A percentile compares a stretch with the other conserved stretches of the same genome.
Conservation (phyloP, 768 basidiomycete species). For the Rickenella mellea region DNA sequence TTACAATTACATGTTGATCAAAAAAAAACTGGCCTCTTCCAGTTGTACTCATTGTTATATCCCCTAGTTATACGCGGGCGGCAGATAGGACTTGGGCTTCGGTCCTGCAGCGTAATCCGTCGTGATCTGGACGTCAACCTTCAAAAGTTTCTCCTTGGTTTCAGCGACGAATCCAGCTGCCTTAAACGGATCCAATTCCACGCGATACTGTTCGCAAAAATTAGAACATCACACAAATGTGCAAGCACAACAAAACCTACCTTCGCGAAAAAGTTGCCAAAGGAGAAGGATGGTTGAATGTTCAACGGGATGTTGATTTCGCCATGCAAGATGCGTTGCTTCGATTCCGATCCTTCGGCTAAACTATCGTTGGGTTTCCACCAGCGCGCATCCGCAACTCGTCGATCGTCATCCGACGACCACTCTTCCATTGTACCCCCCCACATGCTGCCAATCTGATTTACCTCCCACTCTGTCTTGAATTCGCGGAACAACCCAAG, state of each 20-base stretch:
- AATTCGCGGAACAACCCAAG: conserved; percentile 30
- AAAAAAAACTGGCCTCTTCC: too few species aligned
- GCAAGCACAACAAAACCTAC: not conserved
- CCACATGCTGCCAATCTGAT: conserved; percentile 30
- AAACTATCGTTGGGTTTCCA: conserved; percentile 16
- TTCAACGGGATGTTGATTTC: conserved; percentile 23
- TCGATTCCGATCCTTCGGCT: not conserved
- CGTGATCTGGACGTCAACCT: conserved; percentile 29
- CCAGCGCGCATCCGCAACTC: not conserved
- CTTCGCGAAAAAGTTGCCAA: not conserved
- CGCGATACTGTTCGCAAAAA: conserved; percentile 28
- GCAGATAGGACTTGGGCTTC: conserved; percentile 34
- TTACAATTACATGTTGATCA: too few species aligned
- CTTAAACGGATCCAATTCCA: conserved; percentile 33
- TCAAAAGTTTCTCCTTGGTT: conserved; percentile 21
- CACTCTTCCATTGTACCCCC: too few species aligned
- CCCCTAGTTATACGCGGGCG: conserved; percentile 42
- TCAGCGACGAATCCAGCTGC: conserved; percentile 32
- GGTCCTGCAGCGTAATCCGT: conserved; percentile 30
- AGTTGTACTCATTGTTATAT: too few species aligned
- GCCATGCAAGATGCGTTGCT: conserved; percentile 31
- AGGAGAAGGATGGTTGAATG: not conserved
- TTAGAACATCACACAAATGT: not conserved
- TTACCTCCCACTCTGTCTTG: not conserved
- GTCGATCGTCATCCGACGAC: not conserved